Percentiles rank a stretch among this genome's conserved stretches.
These are phyloP conservation scores for Cytospora piceae DNA, from an alignment of 2,329 filamentous ascomycete genomes.

Conservation along the genomic window DNA sequence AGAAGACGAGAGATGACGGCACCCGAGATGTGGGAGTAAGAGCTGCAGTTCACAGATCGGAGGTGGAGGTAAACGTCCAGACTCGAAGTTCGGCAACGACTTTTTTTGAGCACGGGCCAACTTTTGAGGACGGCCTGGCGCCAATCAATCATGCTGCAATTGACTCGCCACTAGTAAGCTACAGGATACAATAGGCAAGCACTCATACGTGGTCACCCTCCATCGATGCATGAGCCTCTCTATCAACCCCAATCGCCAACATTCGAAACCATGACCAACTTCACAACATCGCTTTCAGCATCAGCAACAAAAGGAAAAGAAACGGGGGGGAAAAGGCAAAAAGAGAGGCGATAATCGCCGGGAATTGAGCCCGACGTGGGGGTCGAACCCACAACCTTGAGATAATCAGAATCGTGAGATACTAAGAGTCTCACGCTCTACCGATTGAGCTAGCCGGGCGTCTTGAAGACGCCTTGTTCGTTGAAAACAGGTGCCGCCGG, in stretches of 20 bases:
- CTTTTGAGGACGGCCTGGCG: slow-evolving; percentile 5
- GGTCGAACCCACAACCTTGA: slow-evolving; percentile 33
- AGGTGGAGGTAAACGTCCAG: slow-evolving; percentile 18
- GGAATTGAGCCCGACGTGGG: slow-evolving; percentile 37
- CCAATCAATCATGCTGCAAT: slow-evolving; percentile 31
- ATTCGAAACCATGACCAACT: too few species aligned
- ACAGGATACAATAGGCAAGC: too few species aligned
- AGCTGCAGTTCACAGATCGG: slow-evolving; percentile 20
- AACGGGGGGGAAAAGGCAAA: slow-evolving; percentile 5
- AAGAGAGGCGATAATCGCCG: slow-evolving; percentile 27
- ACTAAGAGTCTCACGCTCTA: slow-evolving; percentile 74
- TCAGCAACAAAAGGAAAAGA: neutral
- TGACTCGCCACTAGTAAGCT: slow-evolving; percentile 7
- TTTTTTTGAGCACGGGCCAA: slow-evolving; percentile 30
- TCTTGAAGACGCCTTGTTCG: slow-evolving; percentile 19
- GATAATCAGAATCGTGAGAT: slow-evolving; percentile 17
- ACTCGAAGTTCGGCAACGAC: slow-evolving; percentile 23
- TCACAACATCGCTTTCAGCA: neutral
- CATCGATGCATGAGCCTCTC: too few species aligned
- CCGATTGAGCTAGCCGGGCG: slow-evolving; percentile 69
- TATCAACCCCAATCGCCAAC: too few species aligned
- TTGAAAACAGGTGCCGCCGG: neutral
- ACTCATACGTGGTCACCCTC: slow-evolving; percentile 3
- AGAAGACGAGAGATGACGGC: slow-evolving; percentile 22
- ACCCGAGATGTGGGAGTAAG: slow-evolving; percentile 20